Percentiles rank a stretch among this genome's conserved stretches.
phyloP scores from a whole-genome alignment of 768 basidiomycete species.

The Agrocybe chaxingu region DNA sequence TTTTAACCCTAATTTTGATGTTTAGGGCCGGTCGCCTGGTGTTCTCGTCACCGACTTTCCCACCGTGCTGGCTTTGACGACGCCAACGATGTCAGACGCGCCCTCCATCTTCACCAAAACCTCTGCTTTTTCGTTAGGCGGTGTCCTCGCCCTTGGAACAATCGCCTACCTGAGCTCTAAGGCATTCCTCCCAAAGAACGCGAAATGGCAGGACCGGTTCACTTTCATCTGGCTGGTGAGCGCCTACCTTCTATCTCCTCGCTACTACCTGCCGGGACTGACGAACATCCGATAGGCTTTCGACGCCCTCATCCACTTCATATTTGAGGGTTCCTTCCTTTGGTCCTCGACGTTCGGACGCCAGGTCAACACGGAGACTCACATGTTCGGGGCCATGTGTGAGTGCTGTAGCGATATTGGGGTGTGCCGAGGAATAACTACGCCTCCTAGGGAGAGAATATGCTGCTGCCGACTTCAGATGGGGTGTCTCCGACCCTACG shows the following conservation, averaged over 20 bases:
- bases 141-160: slow-evolving; percentile 48
- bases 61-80: too few species aligned
- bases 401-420: slow-evolving; percentile 23
- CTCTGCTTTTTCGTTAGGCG: slow-evolving; percentile 62
- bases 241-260: slow-evolving; percentile 3
- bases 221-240: slow-evolving; percentile 80
- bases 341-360: slow-evolving; percentile 74
- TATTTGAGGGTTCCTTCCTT: slow-evolving; percentile 78
- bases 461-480: slow-evolving; percentile 74
- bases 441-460: slow-evolving; percentile 69
- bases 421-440: too few species aligned
- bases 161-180: slow-evolving; percentile 53
- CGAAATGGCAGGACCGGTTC: slow-evolving; percentile 59
- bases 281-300: slow-evolving; percentile 48
- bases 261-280: neutral
- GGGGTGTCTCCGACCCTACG: slow-evolving; percentile 77
- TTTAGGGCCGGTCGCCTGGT: too few species aligned
- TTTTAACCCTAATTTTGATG: too few species aligned
- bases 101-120: slow-evolving; percentile 33
- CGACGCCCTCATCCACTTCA: slow-evolving; percentile 77
- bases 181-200: slow-evolving; percentile 58
- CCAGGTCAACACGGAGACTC: slow-evolving; percentile 64
- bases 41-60: too few species aligned
- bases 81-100: slow-evolving; percentile 10
- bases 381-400: slow-evolving; percentile 76